A percentile compares a stretch with the other conserved stretches of the same genome.
phyloP scores from a whole-genome alignment of 78 protist genomes.

The Dictyostelium brefeldianum region DNA sequence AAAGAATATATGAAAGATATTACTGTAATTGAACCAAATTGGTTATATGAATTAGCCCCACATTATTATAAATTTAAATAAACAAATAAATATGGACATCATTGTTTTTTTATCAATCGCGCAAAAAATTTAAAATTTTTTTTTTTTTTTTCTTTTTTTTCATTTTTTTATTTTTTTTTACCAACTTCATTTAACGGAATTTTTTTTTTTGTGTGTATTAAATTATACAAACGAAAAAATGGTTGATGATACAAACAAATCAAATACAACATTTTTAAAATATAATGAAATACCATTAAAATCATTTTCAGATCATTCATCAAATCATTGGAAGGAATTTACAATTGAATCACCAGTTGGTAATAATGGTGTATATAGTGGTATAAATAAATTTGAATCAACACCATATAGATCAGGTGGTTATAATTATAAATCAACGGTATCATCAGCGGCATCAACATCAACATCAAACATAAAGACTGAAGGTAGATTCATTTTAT shows the following conservation, averaged over 20 bases:
- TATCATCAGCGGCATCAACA: background rate
- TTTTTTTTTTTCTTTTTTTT: too few species aligned
- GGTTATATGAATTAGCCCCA: conserved; percentile 93
- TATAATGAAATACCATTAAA: conserved; percentile 23
- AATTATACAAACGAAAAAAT: background rate
- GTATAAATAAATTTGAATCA: background rate
- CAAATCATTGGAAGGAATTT: conserved; percentile 43
- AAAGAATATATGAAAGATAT: conserved; percentile 92
- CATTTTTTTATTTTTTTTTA: too few species aligned
- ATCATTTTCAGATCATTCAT: conserved; percentile 42
- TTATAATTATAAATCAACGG: background rate
- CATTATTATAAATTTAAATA: conserved; percentile 82
- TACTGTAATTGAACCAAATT: conserved; percentile 88
- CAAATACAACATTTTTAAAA: background rate
- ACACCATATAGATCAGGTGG: conserved; percentile 65
- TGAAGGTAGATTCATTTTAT: conserved; percentile 40
- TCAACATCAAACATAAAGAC: background rate
- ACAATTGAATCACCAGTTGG: background rate
- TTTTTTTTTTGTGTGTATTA: too few species aligned
- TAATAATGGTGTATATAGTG: background rate
- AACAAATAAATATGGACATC: background rate
- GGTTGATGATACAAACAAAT: background rate
- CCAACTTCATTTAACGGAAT: too few species aligned
- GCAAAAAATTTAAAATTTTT: too few species aligned
- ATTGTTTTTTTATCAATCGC: background rate